A percentile compares a stretch with the other conserved stretches of the same genome.
Conservation (phyloP, 148 eudicot species). For the Persicaria maculosa region DNA sequence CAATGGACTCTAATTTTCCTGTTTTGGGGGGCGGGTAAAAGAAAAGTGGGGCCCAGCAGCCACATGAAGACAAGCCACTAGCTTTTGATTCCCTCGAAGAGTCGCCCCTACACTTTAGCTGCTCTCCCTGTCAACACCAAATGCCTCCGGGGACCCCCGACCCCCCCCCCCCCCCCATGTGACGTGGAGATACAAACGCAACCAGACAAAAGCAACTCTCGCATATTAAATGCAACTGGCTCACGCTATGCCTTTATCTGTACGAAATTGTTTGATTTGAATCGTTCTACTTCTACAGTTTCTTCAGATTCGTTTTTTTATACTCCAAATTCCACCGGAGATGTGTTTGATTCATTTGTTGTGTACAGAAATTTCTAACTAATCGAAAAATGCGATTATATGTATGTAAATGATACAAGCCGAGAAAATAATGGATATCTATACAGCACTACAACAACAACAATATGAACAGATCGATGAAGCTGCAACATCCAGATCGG, state of each 20-base stretch:
- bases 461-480: not conserved
- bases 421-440: not conserved
- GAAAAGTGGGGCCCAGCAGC: not conserved
- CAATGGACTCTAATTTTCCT: not conserved
- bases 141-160: no score
- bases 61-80: not conserved
- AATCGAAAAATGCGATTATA: not conserved
- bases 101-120: not conserved
- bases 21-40: not conserved
- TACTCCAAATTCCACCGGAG: not conserved
- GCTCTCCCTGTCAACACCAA: not conserved
- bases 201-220: not conserved
- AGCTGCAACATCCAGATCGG: not conserved
- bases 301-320: not conserved
- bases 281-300: not conserved
- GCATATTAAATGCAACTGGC: not conserved
- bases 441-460: not conserved
- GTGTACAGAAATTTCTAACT: not conserved
- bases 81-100: conserved; percentile 3
- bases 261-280: not conserved
- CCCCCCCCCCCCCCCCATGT: not conserved
- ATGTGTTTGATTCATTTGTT: not conserved
- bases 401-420: not conserved
- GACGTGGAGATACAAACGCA: conserved; percentile 1
- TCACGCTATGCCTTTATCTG: not conserved